Evolutionary conservation across 176 grass and related monocot genomes (phyloP).

Genomic region (Eragrostis curvula): DNA sequence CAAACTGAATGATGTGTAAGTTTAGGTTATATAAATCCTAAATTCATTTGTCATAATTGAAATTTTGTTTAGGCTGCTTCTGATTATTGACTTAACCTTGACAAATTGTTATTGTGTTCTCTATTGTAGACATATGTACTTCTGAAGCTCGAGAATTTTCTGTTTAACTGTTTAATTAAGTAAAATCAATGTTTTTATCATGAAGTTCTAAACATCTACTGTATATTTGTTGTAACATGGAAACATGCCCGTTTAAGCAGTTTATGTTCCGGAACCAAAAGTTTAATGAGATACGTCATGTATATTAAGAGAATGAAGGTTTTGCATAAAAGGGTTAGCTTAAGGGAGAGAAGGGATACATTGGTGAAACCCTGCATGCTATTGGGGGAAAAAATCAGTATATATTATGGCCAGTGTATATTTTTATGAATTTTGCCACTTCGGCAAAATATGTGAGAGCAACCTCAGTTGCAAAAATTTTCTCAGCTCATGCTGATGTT

Average conservation of each 20-base stretch:
- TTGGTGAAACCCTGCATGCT: too few relatives aligned
- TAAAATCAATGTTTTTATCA: not conserved
- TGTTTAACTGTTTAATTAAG: not conserved
- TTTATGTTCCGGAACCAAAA: not conserved
- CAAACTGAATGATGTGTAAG: not conserved
- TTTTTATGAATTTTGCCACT: too few relatives aligned
- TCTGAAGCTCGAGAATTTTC: too few relatives aligned
- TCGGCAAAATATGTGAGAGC: too few relatives aligned
- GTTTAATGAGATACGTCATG: too few relatives aligned
- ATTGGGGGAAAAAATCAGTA: too few relatives aligned
- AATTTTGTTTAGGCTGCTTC: not conserved
- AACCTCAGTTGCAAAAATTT: too few relatives aligned
- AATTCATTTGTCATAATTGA: not conserved
- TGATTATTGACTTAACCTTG: not conserved
- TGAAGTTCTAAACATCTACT: not conserved
- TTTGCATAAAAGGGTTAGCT: too few relatives aligned
- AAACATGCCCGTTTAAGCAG: slow-evolving; percentile 17
- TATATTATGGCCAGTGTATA: too few relatives aligned
- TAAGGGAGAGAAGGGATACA: too few relatives aligned
- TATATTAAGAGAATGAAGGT: too few relatives aligned
- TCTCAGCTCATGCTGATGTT: too few relatives aligned
- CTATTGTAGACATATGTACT: not conserved
- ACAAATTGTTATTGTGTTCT: not conserved
- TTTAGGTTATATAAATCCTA: not conserved
- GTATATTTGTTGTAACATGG: not conserved